These are phyloP conservation scores for Pelargonium nanum DNA, from an alignment of 345 rosid genomes.

Conservation along the genomic window DNA sequence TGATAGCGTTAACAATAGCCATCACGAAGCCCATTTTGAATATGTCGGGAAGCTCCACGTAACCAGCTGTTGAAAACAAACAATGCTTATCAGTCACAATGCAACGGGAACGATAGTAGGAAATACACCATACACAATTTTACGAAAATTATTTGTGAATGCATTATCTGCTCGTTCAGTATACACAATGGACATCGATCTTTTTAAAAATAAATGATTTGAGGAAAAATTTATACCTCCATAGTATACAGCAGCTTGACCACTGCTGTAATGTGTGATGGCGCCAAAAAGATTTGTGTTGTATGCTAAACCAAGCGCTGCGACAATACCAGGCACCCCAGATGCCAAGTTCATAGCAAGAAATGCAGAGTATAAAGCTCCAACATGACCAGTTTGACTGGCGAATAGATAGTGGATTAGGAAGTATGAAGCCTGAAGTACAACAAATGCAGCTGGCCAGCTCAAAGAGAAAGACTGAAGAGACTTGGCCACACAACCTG, in stretches of 20 bases:
- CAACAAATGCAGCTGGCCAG: conserved; percentile 81
- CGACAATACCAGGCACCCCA: conserved; percentile 67
- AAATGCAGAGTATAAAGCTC: conserved; percentile 89
- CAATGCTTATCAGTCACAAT: conserved; percentile 7
- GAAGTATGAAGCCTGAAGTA: conserved; percentile 93
- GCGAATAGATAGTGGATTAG: conserved; percentile 88
- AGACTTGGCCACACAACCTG: conserved; percentile 50
- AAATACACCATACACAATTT: too few relatives aligned
- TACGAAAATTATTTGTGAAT: too few relatives aligned
- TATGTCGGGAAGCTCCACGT: conserved; percentile 72
- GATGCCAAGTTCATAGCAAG: conserved; percentile 94
- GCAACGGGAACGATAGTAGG: not conserved
- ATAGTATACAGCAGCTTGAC: conserved; percentile 93
- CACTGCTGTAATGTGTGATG: conserved; percentile 90
- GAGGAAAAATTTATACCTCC: conserved; percentile 49
- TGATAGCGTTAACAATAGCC: conserved; percentile 65
- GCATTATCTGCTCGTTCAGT: too few relatives aligned
- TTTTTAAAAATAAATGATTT: too few relatives aligned
- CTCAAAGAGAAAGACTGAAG: conserved; percentile 66
- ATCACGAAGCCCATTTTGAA: conserved; percentile 76
- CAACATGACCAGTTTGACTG: conserved; percentile 95
- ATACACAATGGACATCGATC: too few relatives aligned
- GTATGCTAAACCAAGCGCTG: conserved; percentile 82
- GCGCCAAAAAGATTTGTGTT: conserved; percentile 93
- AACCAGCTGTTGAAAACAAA: conserved; percentile 55